Evolutionary conservation across 2,329 filamentous ascomycete genomes (phyloP).

Genomic region (Fusarium sp.): DNA sequence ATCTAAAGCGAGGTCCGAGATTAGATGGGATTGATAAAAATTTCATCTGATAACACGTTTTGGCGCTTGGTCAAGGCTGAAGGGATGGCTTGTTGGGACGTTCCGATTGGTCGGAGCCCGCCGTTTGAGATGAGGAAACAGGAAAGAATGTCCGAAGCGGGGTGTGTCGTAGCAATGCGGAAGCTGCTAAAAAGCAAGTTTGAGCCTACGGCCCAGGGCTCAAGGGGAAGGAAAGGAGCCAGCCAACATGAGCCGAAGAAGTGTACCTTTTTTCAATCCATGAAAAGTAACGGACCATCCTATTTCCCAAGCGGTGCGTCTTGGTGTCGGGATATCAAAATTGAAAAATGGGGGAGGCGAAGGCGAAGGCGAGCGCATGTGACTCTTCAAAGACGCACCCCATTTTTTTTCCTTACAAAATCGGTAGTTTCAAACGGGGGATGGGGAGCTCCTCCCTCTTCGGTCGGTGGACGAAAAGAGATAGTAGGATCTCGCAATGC

Average conservation of each 20-base stretch:
- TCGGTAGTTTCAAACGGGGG: constrained; percentile 4
- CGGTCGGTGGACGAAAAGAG: neutral
- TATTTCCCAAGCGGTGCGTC: neutral
- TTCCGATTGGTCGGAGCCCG: constrained; percentile 39
- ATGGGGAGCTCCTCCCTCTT: neutral
- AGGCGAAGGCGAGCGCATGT: constrained; percentile 28
- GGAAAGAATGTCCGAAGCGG: constrained; percentile 14
- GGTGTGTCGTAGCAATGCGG: neutral
- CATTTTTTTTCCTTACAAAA: constrained; percentile 8
- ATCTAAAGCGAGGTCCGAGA: constrained; percentile 37
- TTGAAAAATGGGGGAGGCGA: neutral
- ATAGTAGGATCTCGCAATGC: neutral
- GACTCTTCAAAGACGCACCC: constrained; percentile 39
- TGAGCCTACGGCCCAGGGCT: neutral
- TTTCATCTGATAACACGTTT: constrained; percentile 41
- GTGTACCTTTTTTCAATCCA: too few species aligned
- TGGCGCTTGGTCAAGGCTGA: constrained; percentile 15
- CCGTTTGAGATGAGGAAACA: constrained; percentile 16
- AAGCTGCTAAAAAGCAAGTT: constrained; percentile 10
- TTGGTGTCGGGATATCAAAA: constrained; percentile 5
- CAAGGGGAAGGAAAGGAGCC: neutral
- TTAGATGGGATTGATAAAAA: constrained; percentile 53
- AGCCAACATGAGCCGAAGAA: too few species aligned
- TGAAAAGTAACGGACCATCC: neutral
- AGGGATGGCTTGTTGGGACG: constrained; percentile 14